Percentiles rank a stretch among this genome's conserved stretches.
phyloP scores from a whole-genome alignment of 2,329 filamentous ascomycete species.

The Diaporthe destruens region DNA sequence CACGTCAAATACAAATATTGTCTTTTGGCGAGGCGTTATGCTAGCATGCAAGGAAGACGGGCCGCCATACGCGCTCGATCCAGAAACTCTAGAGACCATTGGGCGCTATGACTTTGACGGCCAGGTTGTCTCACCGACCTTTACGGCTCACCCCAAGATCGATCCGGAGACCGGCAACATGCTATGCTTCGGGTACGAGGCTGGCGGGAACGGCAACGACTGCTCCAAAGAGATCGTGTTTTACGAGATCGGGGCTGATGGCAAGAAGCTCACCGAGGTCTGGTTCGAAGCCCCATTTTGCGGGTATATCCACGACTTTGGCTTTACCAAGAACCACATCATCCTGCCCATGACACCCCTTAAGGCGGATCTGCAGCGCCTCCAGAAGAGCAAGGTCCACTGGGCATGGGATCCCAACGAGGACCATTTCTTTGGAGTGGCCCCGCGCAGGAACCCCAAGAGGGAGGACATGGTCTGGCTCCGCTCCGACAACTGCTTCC shows the following conservation, averaged over 20 bases:
- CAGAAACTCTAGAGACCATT: constrained; percentile 60
- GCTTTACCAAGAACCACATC: constrained; percentile 56
- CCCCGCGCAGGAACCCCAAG: constrained; percentile 43
- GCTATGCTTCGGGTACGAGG: constrained; percentile 64
- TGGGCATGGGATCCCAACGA: constrained; percentile 53
- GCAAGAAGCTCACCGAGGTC: constrained; percentile 30
- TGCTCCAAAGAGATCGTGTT: constrained; percentile 56
- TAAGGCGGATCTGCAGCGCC: constrained; percentile 51
- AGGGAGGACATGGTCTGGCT: constrained; percentile 57
- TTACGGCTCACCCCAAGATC: constrained; percentile 65
- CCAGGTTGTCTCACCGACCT: constrained; percentile 59
- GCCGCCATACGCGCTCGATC: constrained; percentile 64
- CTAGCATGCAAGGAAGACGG: constrained; percentile 68
- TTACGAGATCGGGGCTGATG: constrained; percentile 14
- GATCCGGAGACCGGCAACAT: constrained; percentile 64
- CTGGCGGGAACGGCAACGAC: constrained; percentile 57
- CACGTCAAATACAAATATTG: constrained; percentile 69
- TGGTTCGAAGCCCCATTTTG: constrained; percentile 51
- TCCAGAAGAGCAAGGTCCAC: constrained; percentile 56
- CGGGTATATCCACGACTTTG: constrained; percentile 58
- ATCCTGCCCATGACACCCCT: constrained; percentile 55
- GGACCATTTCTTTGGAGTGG: constrained; percentile 46
- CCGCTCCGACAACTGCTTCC: constrained; percentile 51
- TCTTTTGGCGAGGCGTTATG: constrained; percentile 67
- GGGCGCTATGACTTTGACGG: constrained; percentile 65